Evolutionary conservation across 495 filamentous ascomycete genomes (phyloP), one percentile per base, ranked within the genome.

Genomic region (Aspergillus sparsus): DNA sequence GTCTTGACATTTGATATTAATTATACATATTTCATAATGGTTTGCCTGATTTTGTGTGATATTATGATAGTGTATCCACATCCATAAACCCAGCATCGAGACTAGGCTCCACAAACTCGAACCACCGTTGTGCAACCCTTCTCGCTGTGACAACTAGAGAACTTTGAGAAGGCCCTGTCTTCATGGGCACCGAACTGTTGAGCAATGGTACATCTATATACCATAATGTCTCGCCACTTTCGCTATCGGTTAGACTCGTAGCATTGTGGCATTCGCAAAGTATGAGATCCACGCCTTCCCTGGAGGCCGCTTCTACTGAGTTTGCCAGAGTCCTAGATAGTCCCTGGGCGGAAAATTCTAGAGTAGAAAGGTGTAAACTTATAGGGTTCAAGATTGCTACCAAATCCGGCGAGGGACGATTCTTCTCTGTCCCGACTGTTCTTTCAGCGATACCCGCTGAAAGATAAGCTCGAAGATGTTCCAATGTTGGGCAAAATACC

Each of bases 341-440:
- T 0, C 91, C 92, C 69, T 96, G 92, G 0, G 87, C 91, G 45
- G 89, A 92, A 80, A 89, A 93, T 65, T 94, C 90, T 56, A 84
- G 83, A 5, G 89, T 93, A 32, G 79, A 72, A n/a, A 77, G 77
- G 73, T 96, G 92, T 37, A 91, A 70, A 33, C 77, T 71, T 10
- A 95, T 64, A 47, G 88, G 77, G 55, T 90, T 85, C 60, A 90
- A 83, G 10, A 93, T 70, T 11, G 86, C 78, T 12, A 96, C 71
- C 27, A 83, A 67, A 13, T 76, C 71, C 7, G 53, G 37, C 49
- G 7, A 45, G n/a, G 49, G 53, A 35, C 56, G 41, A 35, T 56
- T 55, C 0, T 46, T 34, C 35, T 53, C 54, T 45, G 42, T 13
- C 16, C 9, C 31, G 18, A 42, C 6, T 1, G 49, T 41, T 13